Evolutionary conservation across 352 stramenopile genomes (phyloP), one percentile per base, ranked within the genome.

Genomic region (Phytophthora pseudosyringae): DNA sequence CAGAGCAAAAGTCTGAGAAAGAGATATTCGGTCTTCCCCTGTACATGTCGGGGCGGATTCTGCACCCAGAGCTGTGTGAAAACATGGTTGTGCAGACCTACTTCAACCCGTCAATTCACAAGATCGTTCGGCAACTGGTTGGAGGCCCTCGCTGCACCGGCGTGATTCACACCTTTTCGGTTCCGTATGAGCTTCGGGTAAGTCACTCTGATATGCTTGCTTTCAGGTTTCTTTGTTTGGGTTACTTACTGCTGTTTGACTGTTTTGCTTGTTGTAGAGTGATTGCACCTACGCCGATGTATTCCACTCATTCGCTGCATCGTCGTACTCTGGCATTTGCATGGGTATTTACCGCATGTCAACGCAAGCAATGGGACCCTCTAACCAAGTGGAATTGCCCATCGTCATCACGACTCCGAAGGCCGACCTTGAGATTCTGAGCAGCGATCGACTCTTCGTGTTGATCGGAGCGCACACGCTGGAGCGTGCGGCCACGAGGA

Each of bases 31-130:
- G 81, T 26, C 72, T 93, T 11, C 87, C 88, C 50, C 65, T 95
- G 8, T 95, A 86, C 72, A 95, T 95, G 88, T 94, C 85, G 0
- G 88, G 88, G 2, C 71, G 88, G 4, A 75, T 95, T 3, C 68
- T 95, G 9, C 88, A 95, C 40, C 85, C 88, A 13, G 77, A 95
- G 50, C 50, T 95, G 21, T 94, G 88, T 48, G 88, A 95, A 67
- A 95, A 93, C 58, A 92, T 95, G 81, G 74, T 93, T 32, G 82
- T 73, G 29, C 63, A 95, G 78, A 86, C 88, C 3, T 95, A 86
- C 53, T 95, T 88, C 70, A 93, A 91, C 40, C 85, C 85, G 21
- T 92, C 83, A 11, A 95, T 95, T 52, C 82, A 94, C 64, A 92
- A 92, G 50, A 94, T 95, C 59, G 66, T 94, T 43, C 83, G 83